Evolutionary conservation across 2,329 filamentous ascomycete species (phyloP).

Genomic region (Ascochyta viciae-villosae): DNA sequence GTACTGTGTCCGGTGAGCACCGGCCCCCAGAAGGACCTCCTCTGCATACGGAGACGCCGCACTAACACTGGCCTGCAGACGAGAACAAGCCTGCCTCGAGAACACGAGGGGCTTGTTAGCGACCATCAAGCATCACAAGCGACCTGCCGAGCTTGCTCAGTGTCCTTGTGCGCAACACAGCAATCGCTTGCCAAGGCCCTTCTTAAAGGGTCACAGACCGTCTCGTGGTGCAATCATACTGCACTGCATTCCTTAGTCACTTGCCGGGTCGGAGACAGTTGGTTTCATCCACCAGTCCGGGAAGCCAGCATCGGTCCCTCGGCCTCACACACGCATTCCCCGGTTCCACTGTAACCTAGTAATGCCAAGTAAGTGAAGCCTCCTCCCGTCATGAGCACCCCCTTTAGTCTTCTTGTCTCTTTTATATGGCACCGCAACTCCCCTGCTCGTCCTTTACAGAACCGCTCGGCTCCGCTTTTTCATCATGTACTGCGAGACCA

Average conservation of each 20-base stretch:
- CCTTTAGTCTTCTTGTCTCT: slow-evolving; percentile 20
- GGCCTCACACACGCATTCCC: slow-evolving; percentile 46
- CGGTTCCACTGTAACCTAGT: slow-evolving; percentile 48
- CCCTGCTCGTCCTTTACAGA: slow-evolving; percentile 19
- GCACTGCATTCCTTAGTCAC: slow-evolving; percentile 46
- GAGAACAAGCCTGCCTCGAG: slow-evolving; percentile 36
- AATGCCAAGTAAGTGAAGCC: slow-evolving; percentile 49
- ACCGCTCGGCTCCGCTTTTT: slow-evolving; percentile 20
- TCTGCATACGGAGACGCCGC: slow-evolving; percentile 25
- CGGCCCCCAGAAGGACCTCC: slow-evolving; percentile 22
- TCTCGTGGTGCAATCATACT: slow-evolving; percentile 49
- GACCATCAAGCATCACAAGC: slow-evolving; percentile 36
- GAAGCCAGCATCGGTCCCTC: slow-evolving; percentile 40
- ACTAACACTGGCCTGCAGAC: slow-evolving; percentile 44
- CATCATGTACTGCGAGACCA: slow-evolving; percentile 45
- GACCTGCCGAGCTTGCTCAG: slow-evolving; percentile 43
- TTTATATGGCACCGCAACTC: slow-evolving; percentile 35
- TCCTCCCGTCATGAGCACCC: slow-evolving; percentile 42
- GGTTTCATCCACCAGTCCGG: slow-evolving; percentile 48
- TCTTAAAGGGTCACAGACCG: slow-evolving; percentile 48
- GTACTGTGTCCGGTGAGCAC: slow-evolving; percentile 35
- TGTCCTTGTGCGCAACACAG: slow-evolving; percentile 44
- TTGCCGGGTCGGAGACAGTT: slow-evolving; percentile 44
- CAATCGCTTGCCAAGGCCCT: slow-evolving; percentile 40
- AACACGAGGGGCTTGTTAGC: slow-evolving; percentile 41